Conservation (phyloP, 1,284 basidiomycete species). For the Fomitopsis pinicola region DNA sequence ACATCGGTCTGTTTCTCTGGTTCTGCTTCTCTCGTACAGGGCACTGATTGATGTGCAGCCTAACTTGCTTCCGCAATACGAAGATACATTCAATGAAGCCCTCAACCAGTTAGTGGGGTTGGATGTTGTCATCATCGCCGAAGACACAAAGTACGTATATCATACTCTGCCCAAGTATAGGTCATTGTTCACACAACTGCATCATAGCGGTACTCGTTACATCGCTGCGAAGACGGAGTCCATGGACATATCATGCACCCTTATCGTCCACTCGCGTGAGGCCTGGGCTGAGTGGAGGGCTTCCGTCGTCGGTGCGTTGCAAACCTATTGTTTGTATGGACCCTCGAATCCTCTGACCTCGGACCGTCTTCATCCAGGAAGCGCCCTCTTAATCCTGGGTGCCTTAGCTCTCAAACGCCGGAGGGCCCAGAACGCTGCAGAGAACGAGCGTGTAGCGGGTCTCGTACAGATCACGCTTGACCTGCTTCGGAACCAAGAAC, state of each 20-base stretch:
- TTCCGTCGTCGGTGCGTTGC: conserved; percentile 59
- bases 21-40: conserved; percentile 1
- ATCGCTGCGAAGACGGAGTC: conserved; percentile 73
- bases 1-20: conserved; percentile 42
- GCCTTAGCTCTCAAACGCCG: conserved; percentile 28
- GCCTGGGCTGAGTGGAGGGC: conserved; percentile 68
- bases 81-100: conserved; percentile 77
- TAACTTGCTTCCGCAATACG: conserved; percentile 50
- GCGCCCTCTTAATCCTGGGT: conserved; percentile 24
- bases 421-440: conserved; percentile 51
- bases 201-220: conserved; percentile 63
- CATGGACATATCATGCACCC: conserved; percentile 67
- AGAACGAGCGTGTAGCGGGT: conserved; percentile 68
- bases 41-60: conserved; percentile 33
- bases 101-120: conserved; percentile 79
- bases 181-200: background rate
- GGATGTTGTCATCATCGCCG: conserved; percentile 74
- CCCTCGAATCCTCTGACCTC: conserved; percentile 1
- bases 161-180: conserved; percentile 14
- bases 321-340: conserved; percentile 5
- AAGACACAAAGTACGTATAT: conserved; percentile 65
- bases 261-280: conserved; percentile 66
- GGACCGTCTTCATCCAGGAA: conserved; percentile 13
- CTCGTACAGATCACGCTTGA: conserved; percentile 80
- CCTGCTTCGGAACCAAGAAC: conserved; percentile 82